A percentile compares a stretch with the other conserved stretches of the same genome.
Evolutionary conservation across 176 grass and related monocot genomes (phyloP).

Genomic region (Aegilops bicornis): DNA sequence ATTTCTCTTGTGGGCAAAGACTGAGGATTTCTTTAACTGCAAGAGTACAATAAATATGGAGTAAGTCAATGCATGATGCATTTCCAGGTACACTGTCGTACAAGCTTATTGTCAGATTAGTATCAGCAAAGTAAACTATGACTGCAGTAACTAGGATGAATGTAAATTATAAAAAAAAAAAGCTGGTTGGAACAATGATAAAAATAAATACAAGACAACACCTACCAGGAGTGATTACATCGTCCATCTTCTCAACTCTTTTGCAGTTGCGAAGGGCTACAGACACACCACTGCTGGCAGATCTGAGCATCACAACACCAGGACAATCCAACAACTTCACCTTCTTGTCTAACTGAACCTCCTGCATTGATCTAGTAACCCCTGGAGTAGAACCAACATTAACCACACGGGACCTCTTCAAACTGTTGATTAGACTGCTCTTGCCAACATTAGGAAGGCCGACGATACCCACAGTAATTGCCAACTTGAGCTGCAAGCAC

Average conservation of each 20-base stretch:
- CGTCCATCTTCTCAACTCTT: constrained; percentile 96
- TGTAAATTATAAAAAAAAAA: background rate
- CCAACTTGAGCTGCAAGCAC: constrained; percentile 68
- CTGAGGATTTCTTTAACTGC: constrained; percentile 90
- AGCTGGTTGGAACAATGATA: background rate
- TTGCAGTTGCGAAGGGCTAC: constrained; percentile 85
- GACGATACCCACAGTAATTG: constrained; percentile 96
- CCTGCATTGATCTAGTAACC: constrained; percentile 90
- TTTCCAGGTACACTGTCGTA: background rate
- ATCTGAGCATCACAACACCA: constrained; percentile 98
- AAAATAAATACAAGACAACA: background rate
- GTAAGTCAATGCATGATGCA: constrained; percentile 4
- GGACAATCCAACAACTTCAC: constrained; percentile 95
- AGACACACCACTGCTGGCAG: constrained; percentile 60
- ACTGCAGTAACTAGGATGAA: background rate
- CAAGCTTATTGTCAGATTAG: background rate
- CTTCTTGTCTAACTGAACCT: constrained; percentile 94
- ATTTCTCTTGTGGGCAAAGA: constrained; percentile 68
- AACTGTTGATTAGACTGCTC: constrained; percentile 95
- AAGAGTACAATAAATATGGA: constrained; percentile 27
- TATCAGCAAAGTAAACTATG: background rate
- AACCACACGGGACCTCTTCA: constrained; percentile 90
- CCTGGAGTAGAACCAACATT: constrained; percentile 94
- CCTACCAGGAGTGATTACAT: constrained; percentile 79
- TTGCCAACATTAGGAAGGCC: constrained; percentile 99